phyloP scores from a whole-genome alignment of 2,329 filamentous ascomycete genomes.

The Tricladium varicosporioides region DNA sequence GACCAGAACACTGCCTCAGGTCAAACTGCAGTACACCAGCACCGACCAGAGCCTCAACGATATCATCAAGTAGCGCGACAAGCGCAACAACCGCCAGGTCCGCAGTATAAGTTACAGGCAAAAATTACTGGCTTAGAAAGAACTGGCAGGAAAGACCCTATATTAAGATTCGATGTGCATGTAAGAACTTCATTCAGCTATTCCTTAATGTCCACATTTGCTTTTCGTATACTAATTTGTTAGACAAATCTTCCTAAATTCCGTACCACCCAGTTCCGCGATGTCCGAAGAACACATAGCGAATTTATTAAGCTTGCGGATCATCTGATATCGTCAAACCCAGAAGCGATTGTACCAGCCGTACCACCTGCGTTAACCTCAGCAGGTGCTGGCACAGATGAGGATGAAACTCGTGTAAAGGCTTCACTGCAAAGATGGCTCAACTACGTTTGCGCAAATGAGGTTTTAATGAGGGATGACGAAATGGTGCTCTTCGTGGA shows the following conservation, averaged over 20 bases:
- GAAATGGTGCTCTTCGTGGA: slow-evolving; percentile 99
- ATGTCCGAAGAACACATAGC: slow-evolving; percentile 90
- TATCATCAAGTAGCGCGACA: slow-evolving; percentile 33
- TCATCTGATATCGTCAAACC: slow-evolving; percentile 95
- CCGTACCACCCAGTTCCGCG: slow-evolving; percentile 95
- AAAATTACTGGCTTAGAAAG: slow-evolving; percentile 94
- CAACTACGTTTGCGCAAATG: slow-evolving; percentile 88
- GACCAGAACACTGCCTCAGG: slow-evolving; percentile 23
- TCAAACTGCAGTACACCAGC: slow-evolving; percentile 31
- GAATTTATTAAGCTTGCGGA: slow-evolving; percentile 97
- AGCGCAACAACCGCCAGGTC: slow-evolving; percentile 48
- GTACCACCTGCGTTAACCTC: slow-evolving; percentile 94
- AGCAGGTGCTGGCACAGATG: slow-evolving; percentile 91
- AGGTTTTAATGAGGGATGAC: slow-evolving; percentile 90
- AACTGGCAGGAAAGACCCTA: slow-evolving; percentile 92
- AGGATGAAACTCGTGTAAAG: slow-evolving; percentile 90
- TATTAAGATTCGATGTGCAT: slow-evolving; percentile 93
- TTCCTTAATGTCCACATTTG: not conserved
- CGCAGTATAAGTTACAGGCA: slow-evolving; percentile 82
- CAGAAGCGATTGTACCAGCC: slow-evolving; percentile 89
- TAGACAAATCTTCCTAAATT: slow-evolving; percentile 99
- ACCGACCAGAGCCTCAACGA: slow-evolving; percentile 34
- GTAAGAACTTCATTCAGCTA: slow-evolving; percentile 51
- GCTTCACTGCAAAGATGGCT: slow-evolving; percentile 90
- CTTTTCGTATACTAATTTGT: slow-evolving; percentile 18